Evolutionary conservation across 2,329 filamentous ascomycete species (phyloP).

Genomic region (Fonsecaea pugnacius): DNA sequence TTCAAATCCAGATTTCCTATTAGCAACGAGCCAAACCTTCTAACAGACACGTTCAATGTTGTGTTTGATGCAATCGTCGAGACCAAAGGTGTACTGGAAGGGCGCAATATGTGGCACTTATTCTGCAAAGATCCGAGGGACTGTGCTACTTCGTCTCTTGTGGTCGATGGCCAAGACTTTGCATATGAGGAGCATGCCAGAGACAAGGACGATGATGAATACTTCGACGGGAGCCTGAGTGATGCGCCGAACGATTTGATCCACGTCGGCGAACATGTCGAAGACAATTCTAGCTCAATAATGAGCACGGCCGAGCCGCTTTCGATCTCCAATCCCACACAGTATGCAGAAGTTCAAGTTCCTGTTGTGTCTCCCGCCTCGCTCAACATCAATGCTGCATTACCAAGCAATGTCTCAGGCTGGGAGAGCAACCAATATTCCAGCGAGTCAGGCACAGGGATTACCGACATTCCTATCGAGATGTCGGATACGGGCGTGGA

Average conservation of each 20-base stretch:
- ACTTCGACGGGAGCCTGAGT: neutral
- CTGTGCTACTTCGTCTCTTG: too few relatives aligned
- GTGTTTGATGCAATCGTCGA: conserved; percentile 59
- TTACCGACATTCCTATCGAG: conserved; percentile 10
- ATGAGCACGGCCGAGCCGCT: neutral
- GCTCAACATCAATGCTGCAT: neutral
- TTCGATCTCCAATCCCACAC: neutral
- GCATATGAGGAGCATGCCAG: neutral
- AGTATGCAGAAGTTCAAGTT: neutral
- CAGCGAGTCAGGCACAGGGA: neutral
- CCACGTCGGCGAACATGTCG: neutral
- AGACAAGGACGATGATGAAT: neutral
- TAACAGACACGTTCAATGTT: conserved; percentile 31
- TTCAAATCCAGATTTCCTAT: conserved; percentile 26
- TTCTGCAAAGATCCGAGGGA: conserved; percentile 49
- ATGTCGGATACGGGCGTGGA: neutral
- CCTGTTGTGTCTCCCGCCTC: neutral
- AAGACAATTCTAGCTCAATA: neutral
- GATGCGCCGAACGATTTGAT: neutral
- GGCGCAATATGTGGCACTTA: conserved; percentile 52
- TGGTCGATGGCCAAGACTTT: neutral
- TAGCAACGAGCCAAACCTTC: conserved; percentile 31
- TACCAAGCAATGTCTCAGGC: neutral
- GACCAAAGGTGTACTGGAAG: conserved; percentile 53
- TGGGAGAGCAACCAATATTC: neutral